A percentile compares a stretch with the other conserved stretches of the same genome.
phyloP scores from a whole-genome alignment of 176 grass and related monocot genomes.

The Oropetium thomaeum region DNA sequence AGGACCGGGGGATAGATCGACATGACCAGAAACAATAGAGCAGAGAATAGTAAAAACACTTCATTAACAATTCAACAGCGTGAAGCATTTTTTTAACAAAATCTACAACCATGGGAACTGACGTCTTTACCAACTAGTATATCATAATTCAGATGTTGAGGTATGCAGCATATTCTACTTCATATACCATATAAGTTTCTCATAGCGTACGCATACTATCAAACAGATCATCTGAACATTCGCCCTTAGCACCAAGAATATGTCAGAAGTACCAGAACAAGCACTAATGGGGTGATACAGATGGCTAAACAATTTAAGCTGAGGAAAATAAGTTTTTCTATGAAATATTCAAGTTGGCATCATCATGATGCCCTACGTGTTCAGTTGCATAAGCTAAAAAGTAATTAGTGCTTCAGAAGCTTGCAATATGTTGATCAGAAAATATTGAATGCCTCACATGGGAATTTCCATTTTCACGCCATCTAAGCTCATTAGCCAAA shows the following conservation, averaged over 20 bases:
- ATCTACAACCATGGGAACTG: neutral
- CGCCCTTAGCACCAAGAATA: neutral
- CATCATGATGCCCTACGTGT: neutral
- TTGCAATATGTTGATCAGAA: neutral
- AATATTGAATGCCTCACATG: neutral
- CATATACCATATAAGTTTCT: neutral
- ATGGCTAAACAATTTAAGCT: neutral
- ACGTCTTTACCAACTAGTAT: neutral
- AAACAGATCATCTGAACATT: neutral
- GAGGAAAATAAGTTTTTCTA: neutral
- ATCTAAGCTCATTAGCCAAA: neutral
- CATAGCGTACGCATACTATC: neutral
- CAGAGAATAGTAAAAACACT: neutral
- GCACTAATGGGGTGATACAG: neutral
- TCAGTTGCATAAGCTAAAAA: neutral
- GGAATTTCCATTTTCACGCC: neutral
- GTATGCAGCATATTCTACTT: neutral
- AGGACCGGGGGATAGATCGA: neutral
- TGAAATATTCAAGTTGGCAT: neutral
- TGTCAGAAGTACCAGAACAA: neutral
- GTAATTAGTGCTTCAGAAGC: neutral
- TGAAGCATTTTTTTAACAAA: neutral
- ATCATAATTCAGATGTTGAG: neutral
- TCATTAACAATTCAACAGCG: neutral
- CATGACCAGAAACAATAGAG: neutral